These are phyloP conservation scores for Scleroderma bovista DNA, from an alignment of 768 basidiomycete genomes.

Conservation along the genomic window DNA sequence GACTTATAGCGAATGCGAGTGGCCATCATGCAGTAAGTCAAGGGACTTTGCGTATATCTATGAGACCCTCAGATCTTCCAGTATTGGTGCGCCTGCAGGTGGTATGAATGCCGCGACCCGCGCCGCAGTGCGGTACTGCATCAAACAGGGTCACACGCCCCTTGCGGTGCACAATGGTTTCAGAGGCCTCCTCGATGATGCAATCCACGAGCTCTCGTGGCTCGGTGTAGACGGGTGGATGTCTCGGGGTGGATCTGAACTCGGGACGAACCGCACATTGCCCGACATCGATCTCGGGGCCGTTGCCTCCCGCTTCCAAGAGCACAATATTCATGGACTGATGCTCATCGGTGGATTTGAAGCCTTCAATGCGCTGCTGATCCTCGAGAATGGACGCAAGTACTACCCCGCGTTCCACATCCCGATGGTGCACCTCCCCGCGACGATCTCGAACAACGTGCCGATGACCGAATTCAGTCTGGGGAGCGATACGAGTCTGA, in stretches of 20 bases:
- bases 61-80: slow-evolving; percentile 24
- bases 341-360: slow-evolving; percentile 96
- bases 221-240: slow-evolving; percentile 97
- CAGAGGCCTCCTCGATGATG: slow-evolving; percentile 88
- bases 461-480: slow-evolving; percentile 95
- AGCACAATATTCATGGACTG: slow-evolving; percentile 71
- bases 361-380: slow-evolving; percentile 74
- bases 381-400: slow-evolving; percentile 74
- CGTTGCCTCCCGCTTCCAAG: slow-evolving; percentile 88
- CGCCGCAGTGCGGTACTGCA: slow-evolving; percentile 88
- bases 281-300: slow-evolving; percentile 85
- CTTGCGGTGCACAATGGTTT: slow-evolving; percentile 95
- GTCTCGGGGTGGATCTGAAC: slow-evolving; percentile 92
- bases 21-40: slow-evolving; percentile 76
- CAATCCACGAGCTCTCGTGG: slow-evolving; percentile 84
- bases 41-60: neutral
- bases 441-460: slow-evolving; percentile 97
- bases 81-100: slow-evolving; percentile 94
- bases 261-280: slow-evolving; percentile 90
- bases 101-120: slow-evolving; percentile 99
- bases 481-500: slow-evolving; percentile 96
- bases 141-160: slow-evolving; percentile 89
- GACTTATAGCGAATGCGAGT: slow-evolving; percentile 61
- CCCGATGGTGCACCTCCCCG: slow-evolving; percentile 93
- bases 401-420: slow-evolving; percentile 91